Evolutionary conservation across 2,329 filamentous ascomycete species (phyloP), one percentile per base, ranked within the genome.

Genomic region (Dendrostoma leiphaemia): DNA sequence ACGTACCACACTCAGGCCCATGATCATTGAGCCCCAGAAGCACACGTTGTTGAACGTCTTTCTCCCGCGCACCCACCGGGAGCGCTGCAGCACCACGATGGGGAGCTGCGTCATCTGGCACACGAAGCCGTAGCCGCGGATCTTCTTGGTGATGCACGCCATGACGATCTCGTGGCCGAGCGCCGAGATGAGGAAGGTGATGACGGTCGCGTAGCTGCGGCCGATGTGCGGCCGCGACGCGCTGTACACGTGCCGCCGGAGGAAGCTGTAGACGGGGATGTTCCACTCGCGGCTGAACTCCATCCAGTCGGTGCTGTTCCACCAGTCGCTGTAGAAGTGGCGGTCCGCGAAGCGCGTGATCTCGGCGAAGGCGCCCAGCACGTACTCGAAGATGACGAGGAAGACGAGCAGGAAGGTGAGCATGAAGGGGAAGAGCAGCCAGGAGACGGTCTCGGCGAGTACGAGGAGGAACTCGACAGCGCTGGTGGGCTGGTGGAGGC

Each of bases 241-340:
- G 54, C 85, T 88, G 73, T 97, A 99, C 60, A 99, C 93, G 71
- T 99, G 94, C 23, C 94, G 83, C 7, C 92, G 86, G 64, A 97
- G 88, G 75, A 97, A 99, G 67, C 92, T 89, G 74, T 97, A 94
- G 6, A 97, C 93, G 41, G 93, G 93, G n/a, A 96, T 84, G 69
- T 97, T 97, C 93, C 94, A 97, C 75, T 97, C 90, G 61, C 91
- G 85, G 10, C 87, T 92, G 73, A 97, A 99, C 72, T 97, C 92
- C 68, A 97, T 88, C 91, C 91, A 94, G 77, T 93, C 89, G 61
- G 86, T 89, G 62, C 81, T 85, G 72, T 88, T 88, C 85, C 85
- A 86, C 83, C 84, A 86, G 74, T 88, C 84, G 48, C 78, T 78
- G 75, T 97, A 99, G 75, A 97, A 97, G 71, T 94, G 90, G 37